These are phyloP conservation scores for Dentipellis fragilis DNA, from an alignment of 768 basidiomycete species.

Conservation along the genomic window DNA sequence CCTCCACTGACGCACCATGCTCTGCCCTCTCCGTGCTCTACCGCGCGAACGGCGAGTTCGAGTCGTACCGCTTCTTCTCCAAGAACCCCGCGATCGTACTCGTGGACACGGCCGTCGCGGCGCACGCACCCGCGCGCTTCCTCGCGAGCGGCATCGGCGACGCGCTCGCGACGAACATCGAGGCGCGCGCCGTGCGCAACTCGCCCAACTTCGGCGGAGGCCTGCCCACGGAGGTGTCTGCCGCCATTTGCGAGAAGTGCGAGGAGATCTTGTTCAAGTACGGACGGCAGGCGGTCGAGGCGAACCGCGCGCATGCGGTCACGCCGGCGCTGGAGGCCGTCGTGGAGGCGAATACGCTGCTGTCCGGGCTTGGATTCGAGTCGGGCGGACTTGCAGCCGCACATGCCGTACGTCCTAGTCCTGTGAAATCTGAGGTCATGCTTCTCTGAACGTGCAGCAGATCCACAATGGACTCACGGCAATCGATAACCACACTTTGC, in stretches of 20 bases:
- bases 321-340: constrained; percentile 23
- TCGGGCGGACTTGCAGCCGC: constrained; percentile 23
- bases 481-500: constrained; percentile 17
- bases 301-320: constrained; percentile 19
- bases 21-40: constrained; percentile 25
- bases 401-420: constrained; percentile 18
- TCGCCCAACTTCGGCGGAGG: constrained; percentile 22
- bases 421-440: background rate
- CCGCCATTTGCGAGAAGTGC: constrained; percentile 21
- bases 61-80: constrained; percentile 20
- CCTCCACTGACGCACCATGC: constrained; percentile 24
- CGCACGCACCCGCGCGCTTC: constrained; percentile 20
- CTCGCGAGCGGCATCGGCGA: constrained; percentile 23
- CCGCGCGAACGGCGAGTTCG: constrained; percentile 19
- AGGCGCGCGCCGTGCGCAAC: constrained; percentile 16
- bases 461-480: constrained; percentile 24
- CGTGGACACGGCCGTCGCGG: constrained; percentile 23
- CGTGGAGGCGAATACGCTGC: constrained; percentile 23
- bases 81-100: constrained; percentile 20
- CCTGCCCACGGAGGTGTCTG: constrained; percentile 20
- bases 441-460: constrained; percentile 5
- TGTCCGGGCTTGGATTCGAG: constrained; percentile 23
- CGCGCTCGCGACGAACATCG: constrained; percentile 23
- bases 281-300: constrained; percentile 21
- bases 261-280: constrained; percentile 24